Evolutionary conservation across 2,329 filamentous ascomycete genomes (phyloP).

Genomic region (Furcasterigmium sp.): DNA sequence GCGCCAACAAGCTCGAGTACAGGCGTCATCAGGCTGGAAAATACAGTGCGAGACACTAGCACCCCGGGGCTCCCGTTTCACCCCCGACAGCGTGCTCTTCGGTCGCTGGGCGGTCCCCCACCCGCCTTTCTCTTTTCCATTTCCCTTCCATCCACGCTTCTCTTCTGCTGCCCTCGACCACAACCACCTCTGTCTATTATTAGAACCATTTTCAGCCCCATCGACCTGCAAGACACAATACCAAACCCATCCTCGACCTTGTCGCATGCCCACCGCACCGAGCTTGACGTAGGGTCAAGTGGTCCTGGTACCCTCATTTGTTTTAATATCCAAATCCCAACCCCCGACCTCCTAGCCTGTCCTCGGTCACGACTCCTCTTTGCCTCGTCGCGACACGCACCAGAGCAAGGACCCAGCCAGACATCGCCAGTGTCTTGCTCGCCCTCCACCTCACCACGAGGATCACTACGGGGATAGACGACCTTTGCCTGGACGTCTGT

Average conservation of each 20-base stretch:
- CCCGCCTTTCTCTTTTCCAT: conserved; percentile 5
- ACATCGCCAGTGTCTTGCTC: background rate
- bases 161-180: conserved; percentile 27
- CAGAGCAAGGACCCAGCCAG: background rate
- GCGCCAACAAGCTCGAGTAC: too few species aligned
- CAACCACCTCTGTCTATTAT: conserved; percentile 42
- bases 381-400: background rate
- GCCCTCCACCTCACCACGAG: too few species aligned
- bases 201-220: conserved; percentile 49
- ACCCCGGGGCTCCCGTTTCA: conserved; percentile 1
- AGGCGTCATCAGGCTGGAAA: too few species aligned
- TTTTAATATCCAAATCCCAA: conserved; percentile 1
- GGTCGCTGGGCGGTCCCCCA: conserved; percentile 4
- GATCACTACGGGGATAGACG: background rate
- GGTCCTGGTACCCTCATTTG: conserved; percentile 5
- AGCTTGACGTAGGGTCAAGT: conserved; percentile 13
- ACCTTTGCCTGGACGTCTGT: background rate
- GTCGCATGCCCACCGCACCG: conserved; percentile 13
- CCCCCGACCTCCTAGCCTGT: too few species aligned
- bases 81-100: conserved; percentile 1
- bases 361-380: background rate
- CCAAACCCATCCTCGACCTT: conserved; percentile 17
- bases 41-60: background rate
- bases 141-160: conserved; percentile 11
- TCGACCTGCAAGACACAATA: conserved; percentile 29